Evolutionary conservation across 441 rosid species (phyloP).

Genomic region (Adansonia rubrostipa): DNA sequence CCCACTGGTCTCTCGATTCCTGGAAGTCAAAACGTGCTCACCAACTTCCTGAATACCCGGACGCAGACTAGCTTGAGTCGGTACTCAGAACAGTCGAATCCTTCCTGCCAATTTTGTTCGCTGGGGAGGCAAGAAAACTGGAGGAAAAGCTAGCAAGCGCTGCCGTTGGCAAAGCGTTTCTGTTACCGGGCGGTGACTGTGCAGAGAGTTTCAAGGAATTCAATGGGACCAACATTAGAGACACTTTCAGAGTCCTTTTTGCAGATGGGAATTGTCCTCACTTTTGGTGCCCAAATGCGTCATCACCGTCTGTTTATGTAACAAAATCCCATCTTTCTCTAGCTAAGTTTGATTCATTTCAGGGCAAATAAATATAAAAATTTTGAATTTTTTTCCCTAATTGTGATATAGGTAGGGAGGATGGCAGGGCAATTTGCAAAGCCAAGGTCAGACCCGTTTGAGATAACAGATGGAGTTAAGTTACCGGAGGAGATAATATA

Average conservation of each 20-base stretch:
- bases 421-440: conserved; percentile 85
- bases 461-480: conserved; percentile 53
- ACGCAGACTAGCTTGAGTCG: conserved; percentile 50
- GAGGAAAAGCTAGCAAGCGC: conserved; percentile 63
- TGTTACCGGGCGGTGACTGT: conserved; percentile 61
- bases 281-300: conserved; percentile 58
- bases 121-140: conserved; percentile 74
- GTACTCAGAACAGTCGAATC: conserved; percentile 52
- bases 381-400: neutral
- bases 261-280: conserved; percentile 61
- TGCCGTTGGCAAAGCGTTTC: conserved; percentile 52
- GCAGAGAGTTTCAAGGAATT: conserved; percentile 64
- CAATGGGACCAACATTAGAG: conserved; percentile 52
- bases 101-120: conserved; percentile 81
- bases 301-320: conserved; percentile 39
- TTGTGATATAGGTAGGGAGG: conserved; percentile 43
- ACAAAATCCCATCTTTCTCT: neutral
- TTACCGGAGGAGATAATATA: conserved; percentile 75
- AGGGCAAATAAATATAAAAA: neutral
- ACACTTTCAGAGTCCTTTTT: conserved; percentile 54
- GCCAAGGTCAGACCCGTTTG: conserved; percentile 56
- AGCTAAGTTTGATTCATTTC: neutral
- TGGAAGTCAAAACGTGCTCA: conserved; percentile 62
- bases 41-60: conserved; percentile 68
- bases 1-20: conserved; percentile 52